Evolutionary conservation across 495 filamentous ascomycete species (phyloP).

Genomic region (Podospora pseudocomata): DNA sequence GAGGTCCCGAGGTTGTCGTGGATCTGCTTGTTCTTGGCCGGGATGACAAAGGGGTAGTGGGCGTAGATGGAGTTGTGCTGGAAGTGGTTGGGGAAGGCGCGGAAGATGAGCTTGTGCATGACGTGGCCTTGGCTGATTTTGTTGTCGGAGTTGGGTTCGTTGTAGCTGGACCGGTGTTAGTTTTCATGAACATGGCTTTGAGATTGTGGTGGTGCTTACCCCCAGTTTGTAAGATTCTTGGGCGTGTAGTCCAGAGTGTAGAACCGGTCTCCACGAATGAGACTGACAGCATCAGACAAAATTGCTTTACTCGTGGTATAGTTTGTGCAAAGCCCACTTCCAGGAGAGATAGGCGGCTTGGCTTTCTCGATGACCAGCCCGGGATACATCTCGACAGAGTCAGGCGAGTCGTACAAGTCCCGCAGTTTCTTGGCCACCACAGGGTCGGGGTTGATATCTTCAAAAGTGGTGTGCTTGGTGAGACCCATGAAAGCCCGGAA

Average conservation of each 20-base stretch:
- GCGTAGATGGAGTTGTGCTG: slow-evolving; percentile 62
- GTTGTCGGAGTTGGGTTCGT: slow-evolving; percentile 63
- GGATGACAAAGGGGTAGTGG: slow-evolving; percentile 73
- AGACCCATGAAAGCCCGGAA: slow-evolving; percentile 72
- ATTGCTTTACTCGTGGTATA: slow-evolving; percentile 72
- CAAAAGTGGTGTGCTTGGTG: slow-evolving; percentile 62
- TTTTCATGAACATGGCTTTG: not conserved
- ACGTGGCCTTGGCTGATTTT: slow-evolving; percentile 67
- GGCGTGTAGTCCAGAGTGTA: slow-evolving; percentile 66
- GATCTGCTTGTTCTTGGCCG: slow-evolving; percentile 64
- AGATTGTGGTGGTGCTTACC: slow-evolving; percentile 33
- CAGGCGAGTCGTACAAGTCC: slow-evolving; percentile 71
- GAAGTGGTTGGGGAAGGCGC: slow-evolving; percentile 63
- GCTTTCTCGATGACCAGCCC: slow-evolving; percentile 67
- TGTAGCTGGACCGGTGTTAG: slow-evolving; percentile 30
- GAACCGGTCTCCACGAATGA: slow-evolving; percentile 77
- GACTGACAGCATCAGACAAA: slow-evolving; percentile 70
- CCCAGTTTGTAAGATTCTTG: slow-evolving; percentile 72
- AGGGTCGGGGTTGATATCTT: slow-evolving; percentile 71
- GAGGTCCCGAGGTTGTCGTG: slow-evolving; percentile 59
- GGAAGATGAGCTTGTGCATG: slow-evolving; percentile 67
- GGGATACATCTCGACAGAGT: slow-evolving; percentile 48
- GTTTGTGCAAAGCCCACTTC: slow-evolving; percentile 66
- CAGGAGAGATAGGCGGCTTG: slow-evolving; percentile 61
- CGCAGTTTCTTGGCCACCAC: slow-evolving; percentile 49